phyloP scores from a whole-genome alignment of 2,329 filamentous ascomycete species.

The Arachnopeziza araneosa region DNA sequence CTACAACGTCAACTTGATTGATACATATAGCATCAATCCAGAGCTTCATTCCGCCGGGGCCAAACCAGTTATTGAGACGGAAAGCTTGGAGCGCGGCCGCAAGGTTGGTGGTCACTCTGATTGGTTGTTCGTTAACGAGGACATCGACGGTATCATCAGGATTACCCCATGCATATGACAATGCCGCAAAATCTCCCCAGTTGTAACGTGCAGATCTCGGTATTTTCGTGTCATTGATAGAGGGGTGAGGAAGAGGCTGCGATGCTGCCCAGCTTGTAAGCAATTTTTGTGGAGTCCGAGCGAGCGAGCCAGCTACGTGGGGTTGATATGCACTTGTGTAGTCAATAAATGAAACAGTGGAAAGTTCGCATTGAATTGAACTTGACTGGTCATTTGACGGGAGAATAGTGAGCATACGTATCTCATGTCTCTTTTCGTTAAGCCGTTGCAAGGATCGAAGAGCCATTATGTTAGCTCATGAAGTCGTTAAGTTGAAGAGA shows the following conservation, averaged over 20 bases:
- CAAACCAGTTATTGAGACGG: background rate
- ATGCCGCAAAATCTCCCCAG: slow-evolving; percentile 25
- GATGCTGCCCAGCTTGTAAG: background rate
- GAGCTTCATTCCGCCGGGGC: background rate
- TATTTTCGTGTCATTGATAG: background rate
- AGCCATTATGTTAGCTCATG: background rate
- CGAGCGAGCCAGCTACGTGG: background rate
- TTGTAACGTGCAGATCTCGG: background rate
- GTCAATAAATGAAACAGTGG: background rate
- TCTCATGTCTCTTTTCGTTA: background rate
- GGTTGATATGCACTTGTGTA: background rate
- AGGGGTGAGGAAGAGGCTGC: background rate
- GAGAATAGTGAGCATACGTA: background rate
- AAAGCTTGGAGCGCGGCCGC: slow-evolving; percentile 4
- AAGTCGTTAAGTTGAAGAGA: background rate
- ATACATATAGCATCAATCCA: slow-evolving; percentile 9
- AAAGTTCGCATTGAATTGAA: background rate
- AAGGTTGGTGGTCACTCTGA: slow-evolving; percentile 5
- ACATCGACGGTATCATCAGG: background rate
- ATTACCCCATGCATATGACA: slow-evolving; percentile 34
- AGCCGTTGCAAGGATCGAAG: background rate
- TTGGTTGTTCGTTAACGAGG: slow-evolving; percentile 1
- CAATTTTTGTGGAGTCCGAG: background rate
- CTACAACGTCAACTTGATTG: slow-evolving; percentile 6
- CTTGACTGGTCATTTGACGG: background rate